Base-by-base conservation (phyloP, 1,284 basidiomycete genomes). In the Cryptococcus jaspeensis region DNA sequence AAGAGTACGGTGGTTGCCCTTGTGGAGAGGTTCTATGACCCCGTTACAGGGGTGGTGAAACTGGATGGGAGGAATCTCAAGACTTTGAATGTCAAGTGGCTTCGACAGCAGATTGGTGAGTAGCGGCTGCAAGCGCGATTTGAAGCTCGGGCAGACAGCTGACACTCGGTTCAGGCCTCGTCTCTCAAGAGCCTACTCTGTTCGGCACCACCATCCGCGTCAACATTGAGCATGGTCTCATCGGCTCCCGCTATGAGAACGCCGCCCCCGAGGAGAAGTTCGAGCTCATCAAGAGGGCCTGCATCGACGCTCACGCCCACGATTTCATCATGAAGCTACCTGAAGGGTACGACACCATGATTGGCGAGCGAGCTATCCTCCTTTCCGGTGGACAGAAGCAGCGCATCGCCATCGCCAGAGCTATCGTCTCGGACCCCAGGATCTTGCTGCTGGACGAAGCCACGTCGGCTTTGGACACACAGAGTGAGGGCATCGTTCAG, bases 361-460 rank as follows among this genome's bases (percentile, higher is more conserved):
- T 96, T 55, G 94, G 93, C 45, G 93, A 97, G 74, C 86, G 92
- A 54, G 94, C 92, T 1, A 92, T 93, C 82, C 80, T 95, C 43
- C 80, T 97, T 0, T 90, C 87, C 20, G 93, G 93, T 60, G 93
- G 93, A 18, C 93, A 96, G 88, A 94, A 82, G 86, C 82, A 95
- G 73, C 89, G 92, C 68, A 82, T 93, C 45, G 92, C 91, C 13
- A 93, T 93, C 65, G 92, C 92, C 16, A 87, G 93, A 52, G 93
- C 93, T 11, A 93, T 96, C 67, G 90, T 96, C 36, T 93, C 90
- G 2, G 88, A 96, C 75, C 93, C 93, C 1, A 67, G 69, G 25
- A 77, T 77, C 44, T 60, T 77, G 9, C 60, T 77, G 5, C 64
- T 77, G 38, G 74, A 77, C 52, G 76, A 77, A 72, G 93, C 93